Conservation (phyloP, 805 yeast species). For the Lachancea quebecensis region DNA sequence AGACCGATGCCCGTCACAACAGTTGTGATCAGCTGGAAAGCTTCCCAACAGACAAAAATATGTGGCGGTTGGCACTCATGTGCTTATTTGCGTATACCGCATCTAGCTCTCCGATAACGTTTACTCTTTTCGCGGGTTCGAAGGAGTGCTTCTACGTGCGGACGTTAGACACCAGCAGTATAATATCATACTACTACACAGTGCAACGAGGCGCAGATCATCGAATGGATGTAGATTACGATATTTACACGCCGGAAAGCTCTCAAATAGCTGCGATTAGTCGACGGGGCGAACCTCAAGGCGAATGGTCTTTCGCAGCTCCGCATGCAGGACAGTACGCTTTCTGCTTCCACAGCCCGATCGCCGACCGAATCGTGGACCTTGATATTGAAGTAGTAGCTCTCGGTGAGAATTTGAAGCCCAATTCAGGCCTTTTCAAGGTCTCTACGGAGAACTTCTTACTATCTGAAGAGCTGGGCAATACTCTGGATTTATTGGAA, state of each 20-base stretch:
- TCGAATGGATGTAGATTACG: constrained; percentile 20
- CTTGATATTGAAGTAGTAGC: constrained; percentile 58
- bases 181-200: constrained; percentile 32
- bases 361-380: constrained; percentile 78
- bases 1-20: background rate
- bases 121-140: constrained; percentile 19
- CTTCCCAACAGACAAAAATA: background rate
- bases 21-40: background rate
- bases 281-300: constrained; percentile 64
- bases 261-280: constrained; percentile 35
- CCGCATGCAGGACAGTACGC: constrained; percentile 70
- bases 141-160: constrained; percentile 25
- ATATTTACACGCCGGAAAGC: constrained; percentile 31
- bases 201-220: constrained; percentile 24
- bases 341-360: constrained; percentile 82
- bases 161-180: constrained; percentile 59
- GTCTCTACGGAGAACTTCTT: background rate
- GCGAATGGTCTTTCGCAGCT: constrained; percentile 69
- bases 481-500: constrained; percentile 34
- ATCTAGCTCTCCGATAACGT: constrained; percentile 23
- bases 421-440: background rate
- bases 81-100: background rate
- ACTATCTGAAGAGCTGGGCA: background rate
- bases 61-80: background rate
- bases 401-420: constrained; percentile 26